These are phyloP conservation scores for Huntiella decipiens DNA, from an alignment of 2,329 filamentous ascomycete genomes.

Conservation along the genomic window DNA sequence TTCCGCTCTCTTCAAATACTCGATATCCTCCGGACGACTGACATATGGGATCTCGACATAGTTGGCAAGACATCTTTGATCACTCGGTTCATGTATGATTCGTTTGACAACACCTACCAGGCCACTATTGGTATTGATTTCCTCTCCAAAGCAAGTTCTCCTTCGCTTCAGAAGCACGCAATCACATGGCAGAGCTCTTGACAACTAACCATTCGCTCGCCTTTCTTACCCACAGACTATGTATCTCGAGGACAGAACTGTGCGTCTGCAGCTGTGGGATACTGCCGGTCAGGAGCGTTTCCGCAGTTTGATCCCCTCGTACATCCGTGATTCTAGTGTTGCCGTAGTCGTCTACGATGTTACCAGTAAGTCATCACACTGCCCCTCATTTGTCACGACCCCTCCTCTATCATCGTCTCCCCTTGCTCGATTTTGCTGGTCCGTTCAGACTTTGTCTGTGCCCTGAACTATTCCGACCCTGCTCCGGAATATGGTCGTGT, in stretches of 20 bases:
- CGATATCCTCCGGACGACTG: too few species aligned
- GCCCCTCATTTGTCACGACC: neutral
- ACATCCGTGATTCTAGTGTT: slow-evolving; percentile 94
- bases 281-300: slow-evolving; percentile 96
- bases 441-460: neutral
- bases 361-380: slow-evolving; percentile 40
- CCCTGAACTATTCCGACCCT: slow-evolving; percentile 1
- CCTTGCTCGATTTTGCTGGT: neutral
- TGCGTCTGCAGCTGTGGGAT: slow-evolving; percentile 94
- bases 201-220: neutral
- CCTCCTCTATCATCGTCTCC: neutral
- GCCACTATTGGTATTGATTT: slow-evolving; percentile 99
- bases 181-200: neutral
- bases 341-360: slow-evolving; percentile 99
- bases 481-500: neutral
- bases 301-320: slow-evolving; percentile 89
- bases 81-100: slow-evolving; percentile 99
- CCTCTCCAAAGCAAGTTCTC: slow-evolving; percentile 61
- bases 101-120: slow-evolving; percentile 99
- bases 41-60: slow-evolving; percentile 21
- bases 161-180: slow-evolving; percentile 1
- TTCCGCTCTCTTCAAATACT: too few species aligned
- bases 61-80: slow-evolving; percentile 98
- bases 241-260: slow-evolving; percentile 97
- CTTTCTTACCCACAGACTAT: slow-evolving; percentile 47